Evolutionary conservation across 2,329 filamentous ascomycete genomes (phyloP), one percentile per base, ranked within the genome.

Genomic region (Orbilia oligospora): DNA sequence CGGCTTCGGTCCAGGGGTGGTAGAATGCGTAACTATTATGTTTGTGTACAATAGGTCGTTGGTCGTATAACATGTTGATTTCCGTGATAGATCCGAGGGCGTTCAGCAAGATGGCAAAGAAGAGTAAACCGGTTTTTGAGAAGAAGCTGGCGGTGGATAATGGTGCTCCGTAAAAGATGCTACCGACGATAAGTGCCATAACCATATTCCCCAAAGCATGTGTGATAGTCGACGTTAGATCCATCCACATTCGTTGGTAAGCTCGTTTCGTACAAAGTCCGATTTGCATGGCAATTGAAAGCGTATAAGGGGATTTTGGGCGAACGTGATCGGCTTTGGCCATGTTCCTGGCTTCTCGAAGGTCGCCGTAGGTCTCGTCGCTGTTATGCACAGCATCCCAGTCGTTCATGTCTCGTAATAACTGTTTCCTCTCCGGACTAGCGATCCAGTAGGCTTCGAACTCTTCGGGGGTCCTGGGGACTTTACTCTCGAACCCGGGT

Each of bases 381-480:
- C 86, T 81, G 0, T 86, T 86, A 75, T 85, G 86, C 1, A 87
- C 83, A 3, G 84, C 71, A 49, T 89, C 86, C 70, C 90, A 87
- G 0, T 84, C 82, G 1, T 86, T 84, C 22, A 91, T 88, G 16
- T 90, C 87, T 1, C 81, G 80, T 46, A 85, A 83, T 0, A 89
- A 81, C 0, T 82, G 81, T 2, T 82, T 78, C 78, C 78, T 73
- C 68, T 88, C 86, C 0, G 83, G 81, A 0, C 87, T 89, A 24
- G 85, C 81, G 20, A 83, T 83, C 87, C 87, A 88, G 65, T 84
- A 84, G 0, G 79, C 70, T 79, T 87, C 91, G 81, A 93, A 93
- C 0, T 93, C 91, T 55, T 92, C 90, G 0, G 91, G 87, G 0
- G 91, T 93, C 1, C 90, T 87, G 0, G 91, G 91, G 0, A 91